Conservation (phyloP, 306 rosid species). For the Trifolium subterraneum region DNA sequence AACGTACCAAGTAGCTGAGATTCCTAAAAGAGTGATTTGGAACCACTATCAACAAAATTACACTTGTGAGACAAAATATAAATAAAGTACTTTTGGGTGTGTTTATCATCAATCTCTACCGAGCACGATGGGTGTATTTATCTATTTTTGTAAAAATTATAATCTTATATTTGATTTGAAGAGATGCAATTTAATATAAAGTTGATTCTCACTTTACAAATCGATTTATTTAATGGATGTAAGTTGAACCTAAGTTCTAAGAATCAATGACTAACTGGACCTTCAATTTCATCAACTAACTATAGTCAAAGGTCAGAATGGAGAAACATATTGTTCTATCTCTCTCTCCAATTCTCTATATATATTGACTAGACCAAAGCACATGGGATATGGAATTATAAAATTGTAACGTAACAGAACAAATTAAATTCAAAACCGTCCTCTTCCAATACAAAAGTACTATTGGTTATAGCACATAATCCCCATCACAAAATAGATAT, state of each 20-base stretch:
- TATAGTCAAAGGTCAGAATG: slow-evolving; percentile 40
- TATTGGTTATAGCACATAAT: slow-evolving; percentile 37
- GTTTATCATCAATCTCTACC: too few relatives aligned
- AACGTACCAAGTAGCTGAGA: neutral
- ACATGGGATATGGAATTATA: slow-evolving; percentile 64
- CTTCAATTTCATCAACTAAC: slow-evolving; percentile 37
- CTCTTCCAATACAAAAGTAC: slow-evolving; percentile 14
- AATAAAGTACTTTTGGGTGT: too few relatives aligned
- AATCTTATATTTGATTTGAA: too few relatives aligned
- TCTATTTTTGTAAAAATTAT: too few relatives aligned
- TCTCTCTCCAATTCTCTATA: neutral
- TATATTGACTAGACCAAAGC: slow-evolving; percentile 54
- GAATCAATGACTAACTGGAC: neutral
- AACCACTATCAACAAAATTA: neutral
- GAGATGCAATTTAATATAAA: too few relatives aligned
- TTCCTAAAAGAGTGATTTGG: neutral
- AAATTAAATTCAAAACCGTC: slow-evolving; percentile 41
- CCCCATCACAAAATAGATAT: slow-evolving; percentile 28
- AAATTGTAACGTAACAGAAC: slow-evolving; percentile 48
- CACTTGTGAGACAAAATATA: neutral
- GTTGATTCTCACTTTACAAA: too few relatives aligned
- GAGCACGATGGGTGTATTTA: too few relatives aligned
- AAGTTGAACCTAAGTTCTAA: too few relatives aligned
- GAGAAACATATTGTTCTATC: slow-evolving; percentile 36
- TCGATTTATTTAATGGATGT: too few relatives aligned